Evolutionary conservation across 116 monocot genomes (phyloP).

Genomic region (Trichopus zeylanicus): DNA sequence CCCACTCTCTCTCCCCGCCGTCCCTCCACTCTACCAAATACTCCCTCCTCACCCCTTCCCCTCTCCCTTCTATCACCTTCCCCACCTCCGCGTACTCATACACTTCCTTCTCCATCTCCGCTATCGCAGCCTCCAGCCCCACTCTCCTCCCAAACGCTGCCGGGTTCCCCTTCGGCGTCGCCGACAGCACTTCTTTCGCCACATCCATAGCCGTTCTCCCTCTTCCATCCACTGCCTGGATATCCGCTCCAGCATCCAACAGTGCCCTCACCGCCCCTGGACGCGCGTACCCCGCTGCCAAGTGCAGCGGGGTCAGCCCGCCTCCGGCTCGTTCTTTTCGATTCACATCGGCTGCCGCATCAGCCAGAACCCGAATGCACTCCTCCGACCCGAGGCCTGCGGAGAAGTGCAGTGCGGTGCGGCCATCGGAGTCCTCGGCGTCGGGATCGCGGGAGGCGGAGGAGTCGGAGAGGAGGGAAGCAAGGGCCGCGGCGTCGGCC

Average conservation of each 20-base stretch:
- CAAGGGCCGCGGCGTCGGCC: conserved; percentile 50
- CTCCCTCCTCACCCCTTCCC: conserved; percentile 63
- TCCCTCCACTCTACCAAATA: conserved; percentile 90
- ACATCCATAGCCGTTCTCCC: conserved; percentile 61
- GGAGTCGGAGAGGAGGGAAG: conserved; percentile 43
- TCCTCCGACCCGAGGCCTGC: conserved; percentile 81
- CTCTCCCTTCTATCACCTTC: conserved; percentile 66
- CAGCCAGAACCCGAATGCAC: conserved; percentile 43
- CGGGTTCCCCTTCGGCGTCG: conserved; percentile 54
- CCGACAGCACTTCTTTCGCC: conserved; percentile 50
- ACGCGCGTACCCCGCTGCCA: conserved; percentile 80
- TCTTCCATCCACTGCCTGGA: conserved; percentile 34
- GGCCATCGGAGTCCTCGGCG: conserved; percentile 69
- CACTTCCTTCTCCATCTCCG: conserved; percentile 71
- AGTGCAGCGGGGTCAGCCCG: conserved; percentile 74
- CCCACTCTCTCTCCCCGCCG: conserved; percentile 83
- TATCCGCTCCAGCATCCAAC: conserved; percentile 65
- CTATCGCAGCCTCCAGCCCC: conserved; percentile 47
- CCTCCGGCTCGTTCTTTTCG: conserved; percentile 53
- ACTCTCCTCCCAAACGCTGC: conserved; percentile 41
- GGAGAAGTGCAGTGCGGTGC: conserved; percentile 82
- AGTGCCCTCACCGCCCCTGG: conserved; percentile 61
- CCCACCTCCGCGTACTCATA: conserved; percentile 84
- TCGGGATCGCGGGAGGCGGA: conserved; percentile 50
- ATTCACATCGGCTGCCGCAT: conserved; percentile 58